Evolutionary conservation across 2,329 filamentous ascomycete species (phyloP), one percentile per base, ranked within the genome.

Genomic region (Paracamarosporium sp.): DNA sequence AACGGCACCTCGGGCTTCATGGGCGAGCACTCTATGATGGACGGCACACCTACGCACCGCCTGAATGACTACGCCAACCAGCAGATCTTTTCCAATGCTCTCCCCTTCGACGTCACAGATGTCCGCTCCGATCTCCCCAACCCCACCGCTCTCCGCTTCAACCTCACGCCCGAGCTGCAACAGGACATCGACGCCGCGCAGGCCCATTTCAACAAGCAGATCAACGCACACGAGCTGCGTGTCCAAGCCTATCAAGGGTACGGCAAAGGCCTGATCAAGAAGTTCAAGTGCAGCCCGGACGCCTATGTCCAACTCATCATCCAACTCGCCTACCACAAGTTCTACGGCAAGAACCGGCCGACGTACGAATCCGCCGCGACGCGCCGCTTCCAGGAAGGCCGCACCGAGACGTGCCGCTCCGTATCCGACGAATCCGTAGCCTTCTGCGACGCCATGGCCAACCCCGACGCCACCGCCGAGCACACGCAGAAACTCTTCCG

Each of bases 21-120:
- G 85, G 95, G 95, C 72, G 95, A 99, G 81, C 95, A 99, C 85
- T 96, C 91, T 70, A 98, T 99, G 95, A 99, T 99, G 96, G 95
- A 99, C 76, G 95, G 96, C 64, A 99, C 95, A 6, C 93, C 96
- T 1, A 99, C 96, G 2, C 95, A 98, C 80, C 90, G 96, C 43
- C 85, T 99, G 15, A 99, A 97, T 78, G 95, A 99, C 84, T 95
- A 93, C 73, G 86, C 96, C 74, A 96, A 94, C 81, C 88, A 91
- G 75, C 86, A 91, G 72, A 97, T 98, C 77, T 93, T 97, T 80
- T 89, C 90, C 81, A 94, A 97, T 81, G 96, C 95, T 77, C 88
- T 99, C 57, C 93, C 97, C 78, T 91, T 97, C 74, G 90, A 90
- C 59, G 86, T 93, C 75, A 85, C 92, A 7, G 81, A 82, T 35